Percentiles rank a stretch among this genome's conserved stretches.
phyloP scores from a whole-genome alignment of 106 monocot genomes.

The Cymbidium sinense region DNA sequence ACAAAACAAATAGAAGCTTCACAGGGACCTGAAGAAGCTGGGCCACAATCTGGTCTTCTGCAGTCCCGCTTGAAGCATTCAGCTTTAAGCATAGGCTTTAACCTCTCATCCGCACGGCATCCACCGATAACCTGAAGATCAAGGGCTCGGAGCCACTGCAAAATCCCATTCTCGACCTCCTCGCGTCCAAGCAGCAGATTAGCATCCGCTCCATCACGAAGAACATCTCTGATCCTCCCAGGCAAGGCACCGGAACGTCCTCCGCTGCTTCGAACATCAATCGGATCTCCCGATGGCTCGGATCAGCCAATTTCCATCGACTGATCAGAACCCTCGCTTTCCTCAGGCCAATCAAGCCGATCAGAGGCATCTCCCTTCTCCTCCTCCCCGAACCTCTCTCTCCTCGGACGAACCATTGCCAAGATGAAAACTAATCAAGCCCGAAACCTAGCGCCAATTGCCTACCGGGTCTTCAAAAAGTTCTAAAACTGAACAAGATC shows the following conservation, averaged over 20 bases:
- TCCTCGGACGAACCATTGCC: conserved; percentile 13
- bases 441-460: neutral
- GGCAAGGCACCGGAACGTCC: too few relatives aligned
- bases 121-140: too few relatives aligned
- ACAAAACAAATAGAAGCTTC: neutral
- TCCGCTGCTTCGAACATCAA: neutral
- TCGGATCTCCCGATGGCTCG: neutral
- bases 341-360: conserved; percentile 14
- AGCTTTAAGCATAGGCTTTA: conserved; percentile 60
- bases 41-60: conserved; percentile 44
- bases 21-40: conserved; percentile 49
- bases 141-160: too few relatives aligned
- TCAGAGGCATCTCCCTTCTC: conserved; percentile 12
- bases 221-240: too few relatives aligned
- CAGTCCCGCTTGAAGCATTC: conserved; percentile 28
- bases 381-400: conserved; percentile 8
- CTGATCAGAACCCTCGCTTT: conserved; percentile 7
- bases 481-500: neutral
- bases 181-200: conserved; percentile 26
- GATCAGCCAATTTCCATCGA: conserved; percentile 13
- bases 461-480: neutral
- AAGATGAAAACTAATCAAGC: neutral
- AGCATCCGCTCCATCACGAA: conserved; percentile 18
- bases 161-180: conserved; percentile 34
- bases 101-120: conserved; percentile 77